Evolutionary conservation across 164 flowering plant species (phyloP), one percentile per base, ranked within the genome.

Genomic region (Vitis cinerea): DNA sequence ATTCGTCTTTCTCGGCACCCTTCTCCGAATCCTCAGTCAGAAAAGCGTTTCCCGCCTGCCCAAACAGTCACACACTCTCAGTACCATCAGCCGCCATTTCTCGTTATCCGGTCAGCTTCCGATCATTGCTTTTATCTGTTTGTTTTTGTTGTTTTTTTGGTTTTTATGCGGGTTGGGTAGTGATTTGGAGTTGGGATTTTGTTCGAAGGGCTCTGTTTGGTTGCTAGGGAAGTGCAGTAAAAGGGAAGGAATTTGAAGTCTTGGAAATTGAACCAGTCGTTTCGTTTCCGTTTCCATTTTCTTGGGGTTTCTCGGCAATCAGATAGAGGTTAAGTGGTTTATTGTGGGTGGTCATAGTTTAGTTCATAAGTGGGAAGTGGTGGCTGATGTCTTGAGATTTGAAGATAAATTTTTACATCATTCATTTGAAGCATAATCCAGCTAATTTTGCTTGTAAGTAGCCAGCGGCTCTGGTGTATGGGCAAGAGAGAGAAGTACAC

Each of bases 1-100:
- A 48, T 55, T 44, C 60, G 19, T 48, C 57, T 44, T 44, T 16
- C 14, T 15, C 61, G 30, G 30, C 10, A 31, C 69, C 69, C 64
- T 59, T 59, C 17, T 50, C 64, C 15, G 69, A 71, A 10, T 58
- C 59, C 14, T 71, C 63, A 5, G 19, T 29, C 16, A 5, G 52
- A 4, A 44, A 8, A 19, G 62, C 19, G 4, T 10, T 53, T 8
- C 54, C 61, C 2, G 27, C 13, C 19, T 55, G 29, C 53, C 50
- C 51, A n/a, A 48, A 31, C 57, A 49, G 61, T 37, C 69, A 53
- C 61, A 44, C 10, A 56, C 11, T 56, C n/a, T 48, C 52, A 37
- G 52, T 12, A 2, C 14, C 69, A 13, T 4, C 29, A 0, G 17
- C 69, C 55, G 69, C 60, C 14, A 5, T 55, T 31, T 37, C 6